These are phyloP conservation scores for Withania somnifera DNA, from an alignment of 305 asterid genomes.

Conservation along the genomic window DNA sequence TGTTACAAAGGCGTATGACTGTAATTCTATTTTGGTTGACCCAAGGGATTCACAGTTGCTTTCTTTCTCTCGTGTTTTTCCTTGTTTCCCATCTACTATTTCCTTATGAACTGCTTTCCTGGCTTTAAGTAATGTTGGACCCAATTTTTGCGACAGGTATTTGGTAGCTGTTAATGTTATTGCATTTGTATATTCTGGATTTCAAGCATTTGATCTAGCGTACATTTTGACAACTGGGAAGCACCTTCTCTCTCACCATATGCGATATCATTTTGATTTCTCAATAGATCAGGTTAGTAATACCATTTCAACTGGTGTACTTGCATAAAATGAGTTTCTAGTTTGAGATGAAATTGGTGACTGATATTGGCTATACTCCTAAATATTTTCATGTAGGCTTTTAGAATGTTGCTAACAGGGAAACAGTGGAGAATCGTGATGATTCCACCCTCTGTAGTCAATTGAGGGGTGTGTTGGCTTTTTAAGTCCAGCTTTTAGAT, in stretches of 20 bases:
- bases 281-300: constrained; percentile 72
- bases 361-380: neutral
- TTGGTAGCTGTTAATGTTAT: constrained; percentile 58
- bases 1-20: neutral
- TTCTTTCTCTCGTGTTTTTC: neutral
- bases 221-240: constrained; percentile 47
- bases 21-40: neutral
- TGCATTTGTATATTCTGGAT: constrained; percentile 65
- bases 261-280: constrained; percentile 50
- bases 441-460: neutral
- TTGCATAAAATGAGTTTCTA: too few species aligned
- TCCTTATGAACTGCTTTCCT: neutral
- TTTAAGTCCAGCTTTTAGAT: neutral
- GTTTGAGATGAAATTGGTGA: neutral
- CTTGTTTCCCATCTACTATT: neutral
- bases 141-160: constrained; percentile 29
- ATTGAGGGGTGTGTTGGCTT: neutral
- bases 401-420: neutral
- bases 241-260: constrained; percentile 31
- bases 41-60: neutral
- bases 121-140: neutral
- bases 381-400: neutral
- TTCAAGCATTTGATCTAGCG: constrained; percentile 53
- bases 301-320: neutral
- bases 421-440: neutral